Percentiles rank a stretch among this genome's conserved stretches.
Evolutionary conservation across 2,329 filamentous ascomycete species (phyloP).

Genomic region (Aurifilum marmelostoma): DNA sequence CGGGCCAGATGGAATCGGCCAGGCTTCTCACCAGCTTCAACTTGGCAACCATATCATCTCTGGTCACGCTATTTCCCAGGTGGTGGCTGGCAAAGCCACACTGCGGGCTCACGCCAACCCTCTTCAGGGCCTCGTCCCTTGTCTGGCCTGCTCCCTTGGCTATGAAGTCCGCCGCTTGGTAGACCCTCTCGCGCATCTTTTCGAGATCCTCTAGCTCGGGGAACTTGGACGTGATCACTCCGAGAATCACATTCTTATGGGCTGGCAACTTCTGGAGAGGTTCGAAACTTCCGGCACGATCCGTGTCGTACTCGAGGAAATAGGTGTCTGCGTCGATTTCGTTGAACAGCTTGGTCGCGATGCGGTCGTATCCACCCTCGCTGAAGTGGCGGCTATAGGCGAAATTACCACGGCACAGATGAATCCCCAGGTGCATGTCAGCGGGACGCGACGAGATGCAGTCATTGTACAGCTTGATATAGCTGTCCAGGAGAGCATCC

Average conservation of each 20-base stretch:
- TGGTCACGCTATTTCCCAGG: constrained; percentile 67
- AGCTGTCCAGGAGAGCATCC: constrained; percentile 68
- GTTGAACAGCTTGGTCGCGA: constrained; percentile 63
- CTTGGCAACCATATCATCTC: constrained; percentile 72
- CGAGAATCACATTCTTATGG: constrained; percentile 64
- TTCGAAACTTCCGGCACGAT: constrained; percentile 63
- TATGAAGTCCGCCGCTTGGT: constrained; percentile 65
- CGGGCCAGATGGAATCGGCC: constrained; percentile 66
- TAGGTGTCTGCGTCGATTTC: constrained; percentile 53
- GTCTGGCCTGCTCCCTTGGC: constrained; percentile 65
- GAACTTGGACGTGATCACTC: constrained; percentile 65
- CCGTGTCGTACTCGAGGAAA: constrained; percentile 59
- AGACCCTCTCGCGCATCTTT: constrained; percentile 57
- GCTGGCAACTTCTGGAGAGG: constrained; percentile 61
- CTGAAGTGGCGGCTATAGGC: constrained; percentile 65
- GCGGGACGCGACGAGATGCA: constrained; percentile 62
- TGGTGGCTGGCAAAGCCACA: constrained; percentile 73
- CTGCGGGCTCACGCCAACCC: constrained; percentile 70
- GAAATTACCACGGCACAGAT: constrained; percentile 67
- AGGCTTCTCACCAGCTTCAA: constrained; percentile 68
- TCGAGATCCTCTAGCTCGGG: constrained; percentile 59
- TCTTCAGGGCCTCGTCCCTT: constrained; percentile 65
- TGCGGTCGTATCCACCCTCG: constrained; percentile 65
- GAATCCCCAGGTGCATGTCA: constrained; percentile 72
- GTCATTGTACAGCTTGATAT: constrained; percentile 75